Base-by-base conservation (phyloP, 345 rosid genomes). In the Hibiscus mutabilis region DNA sequence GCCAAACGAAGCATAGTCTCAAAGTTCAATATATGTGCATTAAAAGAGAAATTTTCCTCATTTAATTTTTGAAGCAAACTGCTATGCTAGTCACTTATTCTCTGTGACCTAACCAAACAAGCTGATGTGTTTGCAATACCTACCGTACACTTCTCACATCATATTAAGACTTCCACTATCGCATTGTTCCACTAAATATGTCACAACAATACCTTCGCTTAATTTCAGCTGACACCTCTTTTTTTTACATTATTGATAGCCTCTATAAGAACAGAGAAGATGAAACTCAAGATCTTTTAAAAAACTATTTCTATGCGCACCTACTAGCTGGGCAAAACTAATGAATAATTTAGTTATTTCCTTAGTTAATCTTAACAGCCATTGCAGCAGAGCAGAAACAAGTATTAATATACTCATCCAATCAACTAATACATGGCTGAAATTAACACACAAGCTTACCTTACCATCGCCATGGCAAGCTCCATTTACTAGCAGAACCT, bases 401-500 rank as follows among this genome's bases (percentile, higher is more conserved):
- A 65, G 53, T 29, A 63, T 1, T 1, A 63, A 62, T 14, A 61
- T 13, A 40, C 68, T 40, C 12, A 64, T 35, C 27, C 52, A 13
- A 21, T 44, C 2, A 65, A 65, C 55, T 21, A 42, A 42, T 21
- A 21, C 35, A 21, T 14, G 14, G 10, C 52, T 22, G 33, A 42
- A 65, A 65, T 44, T 42, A 33, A 21, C 33, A 13, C 18, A 13
- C 69, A 65, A 52, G 31, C 52, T 21, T 42, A 42, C 53, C 31
- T 21, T 42, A 42, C 68, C 31, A 7, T 21, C 51, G 12, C 25
- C 29, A 11, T 9, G 16, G 21, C 27, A 63, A 37, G 51, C 42
- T 63, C 6, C 27, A 40, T 35, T 4, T 63, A 42, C 7, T 49
- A 65, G 69, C 69, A 65, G 35, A 42, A 65, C 53, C 69, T 64